A percentile compares a stretch with the other conserved stretches of the same genome.
Evolutionary conservation across 164 flowering plant species (phyloP).

Genomic region (Chimonanthus salicifolius): DNA sequence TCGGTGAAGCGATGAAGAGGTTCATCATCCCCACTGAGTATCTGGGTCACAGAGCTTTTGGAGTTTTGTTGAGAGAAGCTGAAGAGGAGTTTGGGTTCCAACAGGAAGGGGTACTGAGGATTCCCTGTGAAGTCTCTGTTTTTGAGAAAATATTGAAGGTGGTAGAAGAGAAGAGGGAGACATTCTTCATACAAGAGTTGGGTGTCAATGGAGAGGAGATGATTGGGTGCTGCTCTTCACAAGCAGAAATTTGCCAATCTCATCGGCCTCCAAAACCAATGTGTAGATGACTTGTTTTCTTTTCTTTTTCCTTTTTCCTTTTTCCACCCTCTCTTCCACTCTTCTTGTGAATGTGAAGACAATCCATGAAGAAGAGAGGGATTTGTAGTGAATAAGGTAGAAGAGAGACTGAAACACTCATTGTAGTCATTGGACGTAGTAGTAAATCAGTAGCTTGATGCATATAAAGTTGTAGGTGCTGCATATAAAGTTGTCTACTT

Average conservation of each 20-base stretch:
- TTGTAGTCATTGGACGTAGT: background rate
- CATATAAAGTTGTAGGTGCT: too few species aligned
- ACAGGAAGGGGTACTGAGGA: slow-evolving; percentile 68
- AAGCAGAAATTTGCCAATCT: slow-evolving; percentile 31
- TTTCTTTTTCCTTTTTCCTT: background rate
- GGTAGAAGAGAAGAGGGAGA: slow-evolving; percentile 53
- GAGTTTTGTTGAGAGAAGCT: slow-evolving; percentile 57
- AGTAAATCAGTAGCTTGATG: too few species aligned
- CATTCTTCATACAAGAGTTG: slow-evolving; percentile 25
- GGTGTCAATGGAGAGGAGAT: slow-evolving; percentile 27
- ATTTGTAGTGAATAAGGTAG: background rate
- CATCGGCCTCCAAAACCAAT: slow-evolving; percentile 44
- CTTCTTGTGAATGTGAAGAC: background rate
- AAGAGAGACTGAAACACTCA: background rate
- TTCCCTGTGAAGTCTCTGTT: slow-evolving; percentile 63
- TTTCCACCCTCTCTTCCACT: background rate
- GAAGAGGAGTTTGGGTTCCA: slow-evolving; percentile 95
- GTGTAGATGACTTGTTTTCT: slow-evolving; percentile 36
- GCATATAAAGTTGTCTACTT: too few species aligned
- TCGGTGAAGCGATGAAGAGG: slow-evolving; percentile 64
- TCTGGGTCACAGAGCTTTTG: slow-evolving; percentile 59
- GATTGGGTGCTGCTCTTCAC: slow-evolving; percentile 29
- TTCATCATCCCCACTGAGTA: slow-evolving; percentile 71
- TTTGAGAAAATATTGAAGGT: slow-evolving; percentile 64
- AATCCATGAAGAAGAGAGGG: background rate